Evolutionary conservation across 106 monocot genomes (phyloP).

Genomic region (Posidonia australis): DNA sequence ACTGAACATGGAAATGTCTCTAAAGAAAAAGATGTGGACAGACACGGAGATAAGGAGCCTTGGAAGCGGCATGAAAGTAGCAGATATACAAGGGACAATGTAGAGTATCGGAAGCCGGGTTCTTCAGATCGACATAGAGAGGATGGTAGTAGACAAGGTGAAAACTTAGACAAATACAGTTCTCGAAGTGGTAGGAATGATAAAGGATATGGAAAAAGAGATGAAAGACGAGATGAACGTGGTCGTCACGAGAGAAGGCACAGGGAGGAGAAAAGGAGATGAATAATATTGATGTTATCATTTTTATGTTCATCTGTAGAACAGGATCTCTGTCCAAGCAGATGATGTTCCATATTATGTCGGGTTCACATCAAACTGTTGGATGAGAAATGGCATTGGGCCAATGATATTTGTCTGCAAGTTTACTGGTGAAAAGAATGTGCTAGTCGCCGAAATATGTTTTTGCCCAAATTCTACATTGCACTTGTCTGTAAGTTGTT

Average conservation of each 20-base stretch:
- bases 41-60: neutral
- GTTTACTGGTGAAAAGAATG: no score
- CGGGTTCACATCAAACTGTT: no score
- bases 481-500: no score
- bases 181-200: neutral
- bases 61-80: neutral
- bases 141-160: neutral
- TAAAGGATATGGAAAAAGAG: slow-evolving; percentile 1
- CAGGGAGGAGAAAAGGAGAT: no score
- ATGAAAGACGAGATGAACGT: neutral
- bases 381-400: no score
- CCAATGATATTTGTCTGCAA: no score
- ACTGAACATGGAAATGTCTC: neutral
- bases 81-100: slow-evolving; percentile 2
- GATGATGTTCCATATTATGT: no score
- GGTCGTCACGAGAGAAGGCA: neutral
- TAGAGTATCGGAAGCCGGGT: neutral
- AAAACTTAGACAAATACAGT: neutral
- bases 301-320: no score
- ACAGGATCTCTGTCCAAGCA: no score
- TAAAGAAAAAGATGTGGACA: neutral
- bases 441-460: no score
- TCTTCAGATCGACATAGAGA: neutral
- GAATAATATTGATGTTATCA: no score
- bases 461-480: no score